Evolutionary conservation across 257 asterid genomes (phyloP).

Genomic region (Plectranthus barbatus): DNA sequence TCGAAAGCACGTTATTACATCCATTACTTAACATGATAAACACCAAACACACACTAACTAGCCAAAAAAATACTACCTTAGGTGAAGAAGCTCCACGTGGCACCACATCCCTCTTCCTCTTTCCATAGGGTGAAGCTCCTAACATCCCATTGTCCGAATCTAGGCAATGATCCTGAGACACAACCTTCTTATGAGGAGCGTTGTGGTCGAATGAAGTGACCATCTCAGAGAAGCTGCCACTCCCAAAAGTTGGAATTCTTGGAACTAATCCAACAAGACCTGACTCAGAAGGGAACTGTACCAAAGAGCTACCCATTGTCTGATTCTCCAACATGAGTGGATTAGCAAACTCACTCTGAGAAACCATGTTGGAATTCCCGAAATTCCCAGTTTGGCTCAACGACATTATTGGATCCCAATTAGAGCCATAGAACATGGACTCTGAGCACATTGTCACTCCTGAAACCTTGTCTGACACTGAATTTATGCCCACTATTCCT

Average conservation of each 20-base stretch:
- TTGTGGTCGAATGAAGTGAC: slow-evolving; percentile 37
- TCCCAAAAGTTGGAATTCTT: slow-evolving; percentile 52
- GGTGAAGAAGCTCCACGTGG: slow-evolving; percentile 19
- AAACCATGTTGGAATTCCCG: slow-evolving; percentile 37
- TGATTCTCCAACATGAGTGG: slow-evolving; percentile 39
- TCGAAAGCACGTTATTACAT: not conserved
- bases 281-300: slow-evolving; percentile 46
- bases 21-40: not conserved
- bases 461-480: slow-evolving; percentile 15
- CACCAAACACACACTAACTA: not conserved
- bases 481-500: slow-evolving; percentile 20
- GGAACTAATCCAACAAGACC: slow-evolving; percentile 44
- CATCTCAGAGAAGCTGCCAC: slow-evolving; percentile 58
- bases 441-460: slow-evolving; percentile 19
- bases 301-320: slow-evolving; percentile 30
- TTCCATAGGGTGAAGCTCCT: slow-evolving; percentile 44
- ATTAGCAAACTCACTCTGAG: slow-evolving; percentile 50
- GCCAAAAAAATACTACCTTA: slow-evolving; percentile 20
- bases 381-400: slow-evolving; percentile 41
- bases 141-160: slow-evolving; percentile 31
- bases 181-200: slow-evolving; percentile 21
- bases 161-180: slow-evolving; percentile 30
- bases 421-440: slow-evolving; percentile 36
- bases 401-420: slow-evolving; percentile 65
- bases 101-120: slow-evolving; percentile 51